phyloP scores from a whole-genome alignment of 768 basidiomycete genomes.

The Hebeloma cylindrosporum region DNA sequence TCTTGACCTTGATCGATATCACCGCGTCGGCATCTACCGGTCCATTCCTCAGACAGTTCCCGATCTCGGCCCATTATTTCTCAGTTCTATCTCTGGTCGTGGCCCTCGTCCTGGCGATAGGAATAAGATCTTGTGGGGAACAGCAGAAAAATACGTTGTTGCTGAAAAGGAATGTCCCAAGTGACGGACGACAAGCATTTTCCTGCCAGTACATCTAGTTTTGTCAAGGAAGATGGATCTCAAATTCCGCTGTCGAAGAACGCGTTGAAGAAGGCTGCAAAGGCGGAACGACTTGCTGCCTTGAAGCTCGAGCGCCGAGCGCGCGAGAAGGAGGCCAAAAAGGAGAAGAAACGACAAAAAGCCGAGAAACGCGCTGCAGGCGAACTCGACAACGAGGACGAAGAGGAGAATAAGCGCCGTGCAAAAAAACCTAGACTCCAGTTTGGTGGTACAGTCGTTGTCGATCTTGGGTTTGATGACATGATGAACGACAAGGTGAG shows the following conservation, averaged over 20 bases:
- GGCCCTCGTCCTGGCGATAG: too few relatives aligned
- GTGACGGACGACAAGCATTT: too few relatives aligned
- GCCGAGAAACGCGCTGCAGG: constrained; percentile 64
- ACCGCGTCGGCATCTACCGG: constrained; percentile 46
- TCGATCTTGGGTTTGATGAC: constrained; percentile 93
- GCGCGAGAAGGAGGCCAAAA: constrained; percentile 73
- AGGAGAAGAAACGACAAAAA: constrained; percentile 64
- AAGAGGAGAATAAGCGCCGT: constrained; percentile 35
- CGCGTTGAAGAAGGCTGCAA: constrained; percentile 75
- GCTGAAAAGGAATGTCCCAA: too few relatives aligned
- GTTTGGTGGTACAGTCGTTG: constrained; percentile 66
- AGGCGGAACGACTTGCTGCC: constrained; percentile 62
- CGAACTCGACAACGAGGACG: constrained; percentile 53
- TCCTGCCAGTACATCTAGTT: too few relatives aligned
- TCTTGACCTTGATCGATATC: constrained; percentile 38
- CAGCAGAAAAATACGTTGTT: too few relatives aligned
- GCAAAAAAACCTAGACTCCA: constrained; percentile 42
- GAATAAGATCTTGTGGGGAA: too few relatives aligned
- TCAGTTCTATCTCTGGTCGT: too few relatives aligned
- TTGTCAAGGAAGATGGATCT: too few relatives aligned
- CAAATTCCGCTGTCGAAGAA: constrained; percentile 64
- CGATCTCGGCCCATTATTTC: background rate
- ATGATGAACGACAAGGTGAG: constrained; percentile 91
- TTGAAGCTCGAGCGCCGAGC: constrained; percentile 74
- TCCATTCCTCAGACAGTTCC: constrained; percentile 7